A percentile compares a stretch with the other conserved stretches of the same genome.
Conservation (phyloP, 768 basidiomycete species). For the Leccinum pellstonianum region DNA sequence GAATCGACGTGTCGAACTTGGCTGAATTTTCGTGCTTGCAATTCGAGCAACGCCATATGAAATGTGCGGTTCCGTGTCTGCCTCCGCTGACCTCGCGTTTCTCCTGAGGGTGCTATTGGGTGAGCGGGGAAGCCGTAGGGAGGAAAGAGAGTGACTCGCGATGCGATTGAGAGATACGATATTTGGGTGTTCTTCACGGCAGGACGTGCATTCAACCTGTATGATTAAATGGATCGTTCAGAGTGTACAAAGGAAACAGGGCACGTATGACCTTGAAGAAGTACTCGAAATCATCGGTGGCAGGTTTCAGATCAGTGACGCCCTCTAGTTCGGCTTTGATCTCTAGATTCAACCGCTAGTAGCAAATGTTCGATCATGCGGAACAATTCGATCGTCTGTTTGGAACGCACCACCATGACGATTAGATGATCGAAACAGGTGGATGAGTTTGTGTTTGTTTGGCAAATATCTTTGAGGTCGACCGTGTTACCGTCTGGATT, state of each 20-base stretch:
- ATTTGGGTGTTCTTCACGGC: conserved; percentile 75
- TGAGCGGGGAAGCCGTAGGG: conserved; percentile 1
- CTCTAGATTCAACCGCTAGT: conserved; percentile 57
- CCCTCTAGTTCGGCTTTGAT: conserved; percentile 82
- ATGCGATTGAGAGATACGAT: conserved; percentile 66
- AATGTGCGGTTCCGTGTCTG: conserved; percentile 68
- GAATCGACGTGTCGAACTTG: conserved; percentile 60
- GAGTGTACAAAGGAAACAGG: not conserved
- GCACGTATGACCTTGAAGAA: conserved; percentile 62
- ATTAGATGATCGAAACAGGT: not conserved
- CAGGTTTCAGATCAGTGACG: conserved; percentile 66
- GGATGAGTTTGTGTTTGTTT: conserved; percentile 29
- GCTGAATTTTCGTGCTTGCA: conserved; percentile 84
- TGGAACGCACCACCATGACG: conserved; percentile 52
- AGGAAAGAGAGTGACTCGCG: conserved; percentile 37
- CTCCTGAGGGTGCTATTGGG: conserved; percentile 45
- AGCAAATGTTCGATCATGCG: not conserved
- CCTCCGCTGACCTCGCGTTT: conserved; percentile 61
- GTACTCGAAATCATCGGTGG: conserved; percentile 70
- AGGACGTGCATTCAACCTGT: conserved; percentile 77
- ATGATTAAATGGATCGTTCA: not conserved
- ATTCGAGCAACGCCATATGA: conserved; percentile 76
- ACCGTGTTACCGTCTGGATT: not conserved
- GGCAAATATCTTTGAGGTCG: not conserved
- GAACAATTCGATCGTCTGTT: not conserved